Evolutionary conservation across 2,329 filamentous ascomycete genomes (phyloP).

Genomic region (Rutstroemia sydowiana): DNA sequence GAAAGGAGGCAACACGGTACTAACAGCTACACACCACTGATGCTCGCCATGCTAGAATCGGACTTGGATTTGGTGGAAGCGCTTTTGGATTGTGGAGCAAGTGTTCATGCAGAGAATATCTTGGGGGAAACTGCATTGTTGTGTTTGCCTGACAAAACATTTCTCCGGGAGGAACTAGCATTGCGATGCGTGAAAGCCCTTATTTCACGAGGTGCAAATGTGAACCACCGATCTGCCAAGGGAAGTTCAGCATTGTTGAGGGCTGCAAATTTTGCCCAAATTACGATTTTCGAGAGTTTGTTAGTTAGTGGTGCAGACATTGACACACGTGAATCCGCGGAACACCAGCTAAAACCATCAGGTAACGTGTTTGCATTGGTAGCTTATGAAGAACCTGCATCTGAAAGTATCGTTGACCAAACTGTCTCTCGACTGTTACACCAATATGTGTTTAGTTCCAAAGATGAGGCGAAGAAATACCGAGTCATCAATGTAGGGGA

Average conservation of each 20-base stretch:
- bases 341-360: background rate
- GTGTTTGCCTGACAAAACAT: background rate
- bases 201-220: background rate
- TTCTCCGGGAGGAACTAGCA: background rate
- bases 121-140: background rate
- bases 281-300: background rate
- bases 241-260: background rate
- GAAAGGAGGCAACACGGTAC: background rate
- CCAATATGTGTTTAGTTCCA: background rate
- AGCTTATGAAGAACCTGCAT: background rate
- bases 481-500: background rate
- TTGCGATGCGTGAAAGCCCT: background rate
- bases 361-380: background rate
- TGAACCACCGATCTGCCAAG: background rate
- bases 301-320: background rate
- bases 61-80: background rate
- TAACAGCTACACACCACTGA: background rate
- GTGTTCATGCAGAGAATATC: background rate
- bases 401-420: background rate
- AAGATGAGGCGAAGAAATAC: background rate
- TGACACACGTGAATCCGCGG: background rate
- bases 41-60: background rate
- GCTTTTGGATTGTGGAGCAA: background rate
- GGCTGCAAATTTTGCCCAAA: background rate
- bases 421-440: background rate